A percentile compares a stretch with the other conserved stretches of the same genome.
Conservation (phyloP, 2,329 filamentous ascomycete genomes). For the Diaporthe destruens region DNA sequence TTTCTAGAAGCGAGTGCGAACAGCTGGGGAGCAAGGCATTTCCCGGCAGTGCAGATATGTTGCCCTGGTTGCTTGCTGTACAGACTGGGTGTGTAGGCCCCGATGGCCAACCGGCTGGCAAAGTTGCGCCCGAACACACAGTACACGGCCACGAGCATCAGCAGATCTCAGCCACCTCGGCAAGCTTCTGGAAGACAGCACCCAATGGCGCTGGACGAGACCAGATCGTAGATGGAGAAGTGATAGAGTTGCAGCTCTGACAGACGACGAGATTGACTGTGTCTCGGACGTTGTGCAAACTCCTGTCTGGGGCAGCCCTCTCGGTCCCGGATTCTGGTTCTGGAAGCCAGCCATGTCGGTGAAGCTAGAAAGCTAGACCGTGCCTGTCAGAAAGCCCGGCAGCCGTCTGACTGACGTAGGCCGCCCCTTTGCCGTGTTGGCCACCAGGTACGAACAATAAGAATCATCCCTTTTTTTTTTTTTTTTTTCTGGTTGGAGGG, state of each 20-base stretch:
- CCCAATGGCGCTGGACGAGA: conserved; percentile 1
- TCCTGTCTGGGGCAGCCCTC: background rate
- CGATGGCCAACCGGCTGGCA: conserved; percentile 7
- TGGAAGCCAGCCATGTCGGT: background rate
- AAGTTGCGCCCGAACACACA: conserved; percentile 14
- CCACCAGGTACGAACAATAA: background rate
- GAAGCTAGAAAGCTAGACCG: background rate
- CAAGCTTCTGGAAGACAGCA: conserved; percentile 34
- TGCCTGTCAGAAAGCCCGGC: background rate
- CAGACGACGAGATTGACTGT: conserved; percentile 2
- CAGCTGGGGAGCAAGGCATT: background rate
- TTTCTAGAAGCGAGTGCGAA: conserved; percentile 36
- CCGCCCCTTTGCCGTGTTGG: background rate
- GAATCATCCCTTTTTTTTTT: too few relatives aligned
- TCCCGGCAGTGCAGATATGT: background rate
- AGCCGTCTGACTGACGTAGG: background rate
- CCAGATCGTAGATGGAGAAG: background rate
- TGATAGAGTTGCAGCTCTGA: background rate
- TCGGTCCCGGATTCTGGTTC: background rate
- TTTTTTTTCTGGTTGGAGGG: too few relatives aligned
- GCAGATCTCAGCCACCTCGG: conserved; percentile 29
- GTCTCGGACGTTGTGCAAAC: conserved; percentile 26
- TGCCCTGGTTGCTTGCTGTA: too few relatives aligned
- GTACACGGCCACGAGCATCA: conserved; percentile 15
- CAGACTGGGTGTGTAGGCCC: background rate